phyloP scores from a whole-genome alignment of 2,329 filamentous ascomycete species.

The Fusarium brachygibbosum region DNA sequence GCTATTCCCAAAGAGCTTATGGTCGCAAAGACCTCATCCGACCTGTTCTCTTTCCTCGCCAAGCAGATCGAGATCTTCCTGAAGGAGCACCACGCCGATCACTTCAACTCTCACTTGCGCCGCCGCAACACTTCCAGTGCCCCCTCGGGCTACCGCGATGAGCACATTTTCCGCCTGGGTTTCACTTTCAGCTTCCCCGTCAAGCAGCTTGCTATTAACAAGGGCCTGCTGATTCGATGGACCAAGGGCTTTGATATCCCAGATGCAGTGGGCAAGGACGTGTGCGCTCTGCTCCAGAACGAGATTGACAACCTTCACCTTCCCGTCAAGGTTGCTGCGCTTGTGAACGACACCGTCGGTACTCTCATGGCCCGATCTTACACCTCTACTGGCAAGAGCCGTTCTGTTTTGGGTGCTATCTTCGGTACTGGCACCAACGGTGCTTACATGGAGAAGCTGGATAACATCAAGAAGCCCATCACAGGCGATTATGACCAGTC shows the following conservation, averaged over 20 bases:
- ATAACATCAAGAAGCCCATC: constrained; percentile 84
- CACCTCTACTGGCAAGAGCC: constrained; percentile 87
- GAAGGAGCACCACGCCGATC: constrained; percentile 86
- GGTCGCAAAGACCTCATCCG: constrained; percentile 85
- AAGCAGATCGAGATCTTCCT: constrained; percentile 93
- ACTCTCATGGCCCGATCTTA: constrained; percentile 98
- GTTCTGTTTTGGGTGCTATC: constrained; percentile 92
- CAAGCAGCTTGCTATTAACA: constrained; percentile 94
- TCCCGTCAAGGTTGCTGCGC: constrained; percentile 92
- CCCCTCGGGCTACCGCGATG: constrained; percentile 72
- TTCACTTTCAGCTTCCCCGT: constrained; percentile 99
- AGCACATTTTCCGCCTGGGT: constrained; percentile 91
- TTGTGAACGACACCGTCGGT: constrained; percentile 98
- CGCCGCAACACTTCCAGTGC: constrained; percentile 73
- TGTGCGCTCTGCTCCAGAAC: constrained; percentile 87
- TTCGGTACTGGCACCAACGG: constrained; percentile 98
- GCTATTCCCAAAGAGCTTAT: constrained; percentile 91
- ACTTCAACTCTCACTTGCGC: constrained; percentile 79
- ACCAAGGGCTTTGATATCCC: constrained; percentile 98
- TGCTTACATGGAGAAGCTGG: constrained; percentile 93
- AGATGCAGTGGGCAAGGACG: constrained; percentile 94
- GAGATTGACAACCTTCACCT: constrained; percentile 90
- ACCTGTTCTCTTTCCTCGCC: constrained; percentile 93
- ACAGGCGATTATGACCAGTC: constrained; percentile 79
- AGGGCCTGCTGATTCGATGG: constrained; percentile 94